Percentiles rank a stretch among this genome's conserved stretches.
phyloP scores from a whole-genome alignment of 1,284 basidiomycete species.

The Malassezia restricta region DNA sequence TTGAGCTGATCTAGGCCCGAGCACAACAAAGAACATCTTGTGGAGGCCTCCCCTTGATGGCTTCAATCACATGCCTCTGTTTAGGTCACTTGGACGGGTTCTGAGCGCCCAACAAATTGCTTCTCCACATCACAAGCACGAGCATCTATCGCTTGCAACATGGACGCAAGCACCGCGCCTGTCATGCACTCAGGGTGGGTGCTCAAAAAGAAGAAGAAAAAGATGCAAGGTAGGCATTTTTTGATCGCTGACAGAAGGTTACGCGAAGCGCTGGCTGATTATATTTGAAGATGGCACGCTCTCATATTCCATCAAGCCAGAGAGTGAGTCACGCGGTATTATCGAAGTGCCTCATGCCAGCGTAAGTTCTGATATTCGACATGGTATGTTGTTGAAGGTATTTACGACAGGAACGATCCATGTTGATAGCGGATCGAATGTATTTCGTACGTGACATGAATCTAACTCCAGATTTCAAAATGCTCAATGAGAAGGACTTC shows the following conservation, averaged over 20 bases:
- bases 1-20: too few relatives aligned
- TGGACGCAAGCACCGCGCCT: conserved; percentile 9
- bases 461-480: conserved; percentile 27
- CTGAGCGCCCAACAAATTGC: too few relatives aligned
- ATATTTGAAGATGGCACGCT: conserved; percentile 37
- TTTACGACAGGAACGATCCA: conserved; percentile 31
- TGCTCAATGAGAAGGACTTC: conserved; percentile 36
- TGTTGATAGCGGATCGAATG: conserved; percentile 38
- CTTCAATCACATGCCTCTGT: too few relatives aligned
- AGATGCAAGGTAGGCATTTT: conserved; percentile 35
- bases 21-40: too few relatives aligned
- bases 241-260: conserved; percentile 18
- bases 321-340: conserved; percentile 33
- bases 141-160: neutral
- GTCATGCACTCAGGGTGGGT: conserved; percentile 41
- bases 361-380: conserved; percentile 35
- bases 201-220: conserved; percentile 46
- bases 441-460: conserved; percentile 27
- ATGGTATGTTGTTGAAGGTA: conserved; percentile 14
- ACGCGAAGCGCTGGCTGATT: conserved; percentile 43
- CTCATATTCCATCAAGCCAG: conserved; percentile 33
- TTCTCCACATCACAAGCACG: neutral
- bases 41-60: too few relatives aligned
- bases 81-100: too few relatives aligned
- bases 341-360: conserved; percentile 43